phyloP scores from a whole-genome alignment of 805 yeast species.

The Candida nemodendra region DNA sequence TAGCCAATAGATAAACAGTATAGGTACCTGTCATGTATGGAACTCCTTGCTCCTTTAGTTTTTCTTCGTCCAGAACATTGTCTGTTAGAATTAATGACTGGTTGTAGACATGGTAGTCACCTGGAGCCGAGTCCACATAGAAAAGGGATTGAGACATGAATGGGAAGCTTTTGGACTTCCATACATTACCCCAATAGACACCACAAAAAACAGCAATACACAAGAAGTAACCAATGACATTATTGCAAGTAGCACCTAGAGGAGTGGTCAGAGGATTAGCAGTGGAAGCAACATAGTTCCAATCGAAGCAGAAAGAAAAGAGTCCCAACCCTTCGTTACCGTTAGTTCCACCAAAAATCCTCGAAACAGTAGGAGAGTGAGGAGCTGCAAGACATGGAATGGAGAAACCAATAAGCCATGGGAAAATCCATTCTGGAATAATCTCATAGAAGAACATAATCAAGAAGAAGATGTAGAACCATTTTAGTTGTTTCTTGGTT shows the following conservation, averaged over 20 bases:
- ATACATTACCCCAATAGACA: conserved; percentile 34
- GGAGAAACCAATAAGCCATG: conserved; percentile 30
- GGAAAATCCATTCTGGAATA: conserved; percentile 33
- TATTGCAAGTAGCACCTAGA: conserved; percentile 28
- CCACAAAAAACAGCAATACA: conserved; percentile 27
- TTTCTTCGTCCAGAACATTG: conserved; percentile 23
- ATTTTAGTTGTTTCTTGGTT: conserved; percentile 23
- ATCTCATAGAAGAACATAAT: conserved; percentile 30
- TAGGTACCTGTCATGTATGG: conserved; percentile 34
- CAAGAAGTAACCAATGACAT: conserved; percentile 30
- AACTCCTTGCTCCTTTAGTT: conserved; percentile 27
- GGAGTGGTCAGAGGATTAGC: conserved; percentile 32
- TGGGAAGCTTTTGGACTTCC: conserved; percentile 35
- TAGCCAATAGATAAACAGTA: conserved; percentile 30
- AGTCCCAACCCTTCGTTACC: conserved; percentile 35
- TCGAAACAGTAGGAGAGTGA: conserved; percentile 26
- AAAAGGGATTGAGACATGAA: conserved; percentile 33
- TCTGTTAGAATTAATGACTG: conserved; percentile 29
- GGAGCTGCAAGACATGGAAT: conserved; percentile 32
- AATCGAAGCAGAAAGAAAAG: conserved; percentile 32
- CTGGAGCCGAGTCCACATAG: conserved; percentile 25
- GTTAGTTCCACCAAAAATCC: conserved; percentile 34
- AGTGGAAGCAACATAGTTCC: conserved; percentile 32
- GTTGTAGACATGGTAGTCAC: conserved; percentile 28
- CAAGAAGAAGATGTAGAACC: conserved; percentile 25